A percentile compares a stretch with the other conserved stretches of the same genome.
Evolutionary conservation across 768 basidiomycete species (phyloP).

Genomic region (Tulasnella sp.): DNA sequence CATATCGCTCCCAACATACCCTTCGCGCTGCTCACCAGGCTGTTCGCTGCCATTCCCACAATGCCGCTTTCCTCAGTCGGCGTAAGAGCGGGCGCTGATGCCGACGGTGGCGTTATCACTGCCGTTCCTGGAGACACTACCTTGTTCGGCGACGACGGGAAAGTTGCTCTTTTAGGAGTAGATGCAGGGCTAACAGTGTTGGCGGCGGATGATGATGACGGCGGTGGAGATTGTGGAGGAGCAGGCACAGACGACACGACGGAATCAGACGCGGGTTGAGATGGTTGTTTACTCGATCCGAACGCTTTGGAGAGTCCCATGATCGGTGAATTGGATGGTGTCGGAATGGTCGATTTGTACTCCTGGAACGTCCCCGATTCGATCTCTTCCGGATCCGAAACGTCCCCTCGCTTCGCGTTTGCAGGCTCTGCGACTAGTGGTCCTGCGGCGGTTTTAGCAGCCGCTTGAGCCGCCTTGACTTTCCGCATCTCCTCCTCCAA

Average conservation of each 20-base stretch:
- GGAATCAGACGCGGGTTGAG: constrained; percentile 12
- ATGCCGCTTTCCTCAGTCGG: constrained; percentile 41
- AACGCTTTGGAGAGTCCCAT: constrained; percentile 32
- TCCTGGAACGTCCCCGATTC: constrained; percentile 40
- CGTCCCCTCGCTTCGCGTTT: constrained; percentile 18
- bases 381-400: constrained; percentile 41
- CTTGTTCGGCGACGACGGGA: constrained; percentile 26
- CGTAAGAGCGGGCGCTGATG: constrained; percentile 31
- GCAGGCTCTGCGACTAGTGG: not conserved
- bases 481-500: constrained; percentile 28
- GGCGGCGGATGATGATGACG: constrained; percentile 32
- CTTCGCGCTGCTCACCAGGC: constrained; percentile 71
- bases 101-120: constrained; percentile 19
- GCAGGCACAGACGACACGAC: constrained; percentile 20
- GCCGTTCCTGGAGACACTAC: not conserved
- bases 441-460: not conserved
- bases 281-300: constrained; percentile 23
- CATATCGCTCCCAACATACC: constrained; percentile 68
- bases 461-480: constrained; percentile 8
- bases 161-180: constrained; percentile 30
- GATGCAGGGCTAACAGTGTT: constrained; percentile 1
- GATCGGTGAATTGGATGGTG: constrained; percentile 62
- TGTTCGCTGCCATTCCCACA: constrained; percentile 62
- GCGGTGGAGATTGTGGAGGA: constrained; percentile 31
- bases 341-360: constrained; percentile 43